Conservation (phyloP, 1,284 basidiomycete species). For the Schizophyllum amplum region DNA sequence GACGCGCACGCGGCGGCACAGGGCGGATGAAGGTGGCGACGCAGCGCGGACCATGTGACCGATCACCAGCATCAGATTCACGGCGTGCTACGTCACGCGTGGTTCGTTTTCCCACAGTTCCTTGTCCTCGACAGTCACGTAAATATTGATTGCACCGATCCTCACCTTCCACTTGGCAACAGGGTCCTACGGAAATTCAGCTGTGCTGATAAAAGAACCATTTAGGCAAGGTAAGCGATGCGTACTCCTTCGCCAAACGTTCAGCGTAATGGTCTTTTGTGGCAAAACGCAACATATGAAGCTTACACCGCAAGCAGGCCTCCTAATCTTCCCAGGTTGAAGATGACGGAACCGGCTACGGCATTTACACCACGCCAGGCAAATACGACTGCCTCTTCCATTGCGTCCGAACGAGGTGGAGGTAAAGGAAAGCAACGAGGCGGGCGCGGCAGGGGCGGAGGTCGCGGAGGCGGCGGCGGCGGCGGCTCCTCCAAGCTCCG, state of each 20-base stretch:
- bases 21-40: neutral
- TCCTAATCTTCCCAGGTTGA: too few relatives aligned
- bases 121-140: neutral
- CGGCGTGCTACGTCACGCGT: neutral
- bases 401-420: neutral
- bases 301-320: too few relatives aligned
- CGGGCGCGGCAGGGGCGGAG: too few relatives aligned
- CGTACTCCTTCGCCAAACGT: too few relatives aligned
- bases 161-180: too few relatives aligned
- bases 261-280: too few relatives aligned
- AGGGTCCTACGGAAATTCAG: too few relatives aligned
- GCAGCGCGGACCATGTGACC: neutral
- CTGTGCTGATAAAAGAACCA: too few relatives aligned
- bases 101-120: neutral
- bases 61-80: too few relatives aligned
- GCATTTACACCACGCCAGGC: neutral
- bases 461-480: neutral
- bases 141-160: neutral
- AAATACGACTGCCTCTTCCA: neutral
- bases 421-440: neutral
- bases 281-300: neutral
- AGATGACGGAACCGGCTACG: neutral
- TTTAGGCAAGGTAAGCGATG: too few relatives aligned
- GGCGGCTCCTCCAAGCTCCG: constrained; percentile 26
- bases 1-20: neutral